phyloP scores from a whole-genome alignment of 2,329 filamentous ascomycete genomes.

The Penicillium sp. region DNA sequence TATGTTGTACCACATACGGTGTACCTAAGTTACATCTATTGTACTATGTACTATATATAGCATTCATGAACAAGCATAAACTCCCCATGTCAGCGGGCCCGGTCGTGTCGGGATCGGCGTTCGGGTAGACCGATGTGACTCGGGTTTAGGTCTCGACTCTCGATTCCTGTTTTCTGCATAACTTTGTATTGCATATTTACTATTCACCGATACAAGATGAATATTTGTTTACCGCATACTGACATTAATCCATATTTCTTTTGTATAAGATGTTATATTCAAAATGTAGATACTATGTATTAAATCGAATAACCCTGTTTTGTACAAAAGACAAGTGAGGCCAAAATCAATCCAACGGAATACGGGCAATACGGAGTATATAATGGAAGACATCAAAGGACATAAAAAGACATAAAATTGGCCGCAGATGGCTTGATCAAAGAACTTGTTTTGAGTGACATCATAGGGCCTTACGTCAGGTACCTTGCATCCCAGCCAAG shows the following conservation, averaged over 20 bases:
- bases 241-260: not conserved
- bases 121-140: not conserved
- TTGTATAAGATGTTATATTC: not conserved
- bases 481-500: constrained; percentile 12
- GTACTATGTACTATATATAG: not conserved
- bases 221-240: not conserved
- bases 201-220: not conserved
- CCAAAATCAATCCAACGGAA: not conserved
- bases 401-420: not conserved
- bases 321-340: not conserved
- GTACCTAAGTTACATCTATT: not conserved
- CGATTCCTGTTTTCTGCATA: not conserved
- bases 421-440: not conserved
- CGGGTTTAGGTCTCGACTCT: not conserved
- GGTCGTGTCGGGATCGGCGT: constrained; percentile 2
- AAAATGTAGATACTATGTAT: not conserved
- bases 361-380: not conserved
- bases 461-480: constrained; percentile 29
- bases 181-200: not conserved
- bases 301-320: not conserved
- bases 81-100: not conserved
- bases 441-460: constrained; percentile 21
- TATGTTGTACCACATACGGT: not conserved
- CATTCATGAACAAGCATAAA: not conserved
- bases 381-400: not conserved